Percentiles rank a stretch among this genome's conserved stretches.
Conservation (phyloP, 78 protist genomes). For the Dictyostelium discoideum region dicty_2.7 NC_007090.3:2062501-2063000, state of each 20-base stretch:
- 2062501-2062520: slow-evolving; percentile 95
- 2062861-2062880: slow-evolving; percentile 97
- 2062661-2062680: slow-evolving; percentile 94
- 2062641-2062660: slow-evolving; percentile 95
- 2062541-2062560: slow-evolving; percentile 96
- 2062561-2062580: slow-evolving; percentile 93
- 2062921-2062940: too few species aligned
- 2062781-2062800: not conserved
- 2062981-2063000: not conserved
- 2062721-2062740: slow-evolving; percentile 96
- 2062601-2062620: slow-evolving; percentile 87
- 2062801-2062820: not conserved
- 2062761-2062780: slow-evolving; percentile 71
- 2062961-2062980: not conserved
- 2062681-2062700: slow-evolving; percentile 95
- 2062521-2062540: slow-evolving; percentile 97
- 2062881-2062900: slow-evolving; percentile 33
- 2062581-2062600: slow-evolving; percentile 95
- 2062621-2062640: slow-evolving; percentile 89
- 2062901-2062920: not conserved
- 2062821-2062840: not conserved
- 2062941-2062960: not conserved
- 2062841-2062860: slow-evolving; percentile 22
- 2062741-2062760: slow-evolving; percentile 88
- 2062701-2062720: slow-evolving; percentile 92